Conservation (phyloP, 305 asterid species). For the Solanum hybrid region DNA sequence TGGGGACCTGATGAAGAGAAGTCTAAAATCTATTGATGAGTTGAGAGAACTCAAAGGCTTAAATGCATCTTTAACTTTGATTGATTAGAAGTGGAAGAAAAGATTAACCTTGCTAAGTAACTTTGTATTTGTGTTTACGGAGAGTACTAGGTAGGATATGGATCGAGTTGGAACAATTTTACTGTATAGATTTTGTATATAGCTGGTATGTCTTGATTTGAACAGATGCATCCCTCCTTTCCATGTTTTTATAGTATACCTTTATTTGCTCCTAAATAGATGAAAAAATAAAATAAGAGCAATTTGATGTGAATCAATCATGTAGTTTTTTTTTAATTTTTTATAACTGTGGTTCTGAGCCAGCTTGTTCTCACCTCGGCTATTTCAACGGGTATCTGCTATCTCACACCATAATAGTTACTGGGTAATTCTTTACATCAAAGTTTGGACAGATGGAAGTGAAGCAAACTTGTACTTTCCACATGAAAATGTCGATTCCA, state of each 20-base stretch:
- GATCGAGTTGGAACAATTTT: neutral
- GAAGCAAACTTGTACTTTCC: neutral
- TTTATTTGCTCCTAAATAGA: neutral
- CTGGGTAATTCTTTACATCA: neutral
- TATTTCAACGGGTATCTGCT: neutral
- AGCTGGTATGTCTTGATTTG: neutral
- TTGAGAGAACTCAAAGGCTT: neutral
- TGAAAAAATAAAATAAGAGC: neutral
- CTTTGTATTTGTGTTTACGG: neutral
- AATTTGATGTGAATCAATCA: neutral
- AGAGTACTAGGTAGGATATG: neutral
- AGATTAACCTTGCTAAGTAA: neutral
- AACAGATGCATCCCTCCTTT: neutral
- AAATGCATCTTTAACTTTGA: neutral
- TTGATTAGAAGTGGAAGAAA: neutral
- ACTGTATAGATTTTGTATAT: neutral
- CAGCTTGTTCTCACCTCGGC: neutral
- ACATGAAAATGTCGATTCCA: neutral
- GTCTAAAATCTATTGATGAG: neutral
- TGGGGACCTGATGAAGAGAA: neutral
- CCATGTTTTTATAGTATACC: neutral
- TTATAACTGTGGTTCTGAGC: neutral
- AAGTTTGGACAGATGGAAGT: neutral
- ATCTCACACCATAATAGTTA: neutral
- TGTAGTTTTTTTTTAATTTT: too few relatives aligned